A percentile compares a stretch with the other conserved stretches of the same genome.
Conservation (phyloP, 306 rosid species). For the Purshia tridentata region DNA sequence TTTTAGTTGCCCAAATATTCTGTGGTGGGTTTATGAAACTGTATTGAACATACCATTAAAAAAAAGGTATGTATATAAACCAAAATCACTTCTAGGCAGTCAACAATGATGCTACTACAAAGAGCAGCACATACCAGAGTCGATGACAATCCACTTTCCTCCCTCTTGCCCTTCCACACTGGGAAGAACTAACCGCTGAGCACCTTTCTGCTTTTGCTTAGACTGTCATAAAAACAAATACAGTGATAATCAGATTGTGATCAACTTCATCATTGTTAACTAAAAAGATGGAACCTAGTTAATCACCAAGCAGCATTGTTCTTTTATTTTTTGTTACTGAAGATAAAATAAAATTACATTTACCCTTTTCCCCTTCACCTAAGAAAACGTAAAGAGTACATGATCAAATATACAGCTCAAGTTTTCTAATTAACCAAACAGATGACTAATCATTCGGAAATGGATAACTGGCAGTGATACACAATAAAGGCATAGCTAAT, state of each 20-base stretch:
- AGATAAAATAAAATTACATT: too few species aligned
- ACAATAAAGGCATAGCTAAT: neutral
- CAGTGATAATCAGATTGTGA: neutral
- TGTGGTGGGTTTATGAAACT: neutral
- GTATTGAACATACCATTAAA: neutral
- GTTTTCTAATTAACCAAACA: constrained; percentile 2
- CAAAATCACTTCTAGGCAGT: neutral
- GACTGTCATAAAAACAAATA: constrained; percentile 43
- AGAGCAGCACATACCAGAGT: constrained; percentile 63
- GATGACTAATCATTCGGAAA: neutral
- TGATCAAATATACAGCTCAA: neutral
- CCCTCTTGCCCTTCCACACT: constrained; percentile 82
- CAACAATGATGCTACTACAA: neutral
- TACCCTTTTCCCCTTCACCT: neutral
- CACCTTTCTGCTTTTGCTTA: constrained; percentile 90
- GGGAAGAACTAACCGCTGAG: constrained; percentile 57
- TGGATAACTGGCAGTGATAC: neutral
- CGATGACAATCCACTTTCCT: constrained; percentile 93
- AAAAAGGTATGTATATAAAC: neutral
- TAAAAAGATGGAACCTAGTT: neutral
- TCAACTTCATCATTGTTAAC: neutral
- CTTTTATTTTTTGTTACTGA: neutral
- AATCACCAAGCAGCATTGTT: neutral
- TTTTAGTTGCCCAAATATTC: neutral
- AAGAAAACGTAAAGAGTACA: neutral